Base-by-base conservation (phyloP, 1,284 basidiomycete species). In the Cryptococcus amylolentus region DNA sequence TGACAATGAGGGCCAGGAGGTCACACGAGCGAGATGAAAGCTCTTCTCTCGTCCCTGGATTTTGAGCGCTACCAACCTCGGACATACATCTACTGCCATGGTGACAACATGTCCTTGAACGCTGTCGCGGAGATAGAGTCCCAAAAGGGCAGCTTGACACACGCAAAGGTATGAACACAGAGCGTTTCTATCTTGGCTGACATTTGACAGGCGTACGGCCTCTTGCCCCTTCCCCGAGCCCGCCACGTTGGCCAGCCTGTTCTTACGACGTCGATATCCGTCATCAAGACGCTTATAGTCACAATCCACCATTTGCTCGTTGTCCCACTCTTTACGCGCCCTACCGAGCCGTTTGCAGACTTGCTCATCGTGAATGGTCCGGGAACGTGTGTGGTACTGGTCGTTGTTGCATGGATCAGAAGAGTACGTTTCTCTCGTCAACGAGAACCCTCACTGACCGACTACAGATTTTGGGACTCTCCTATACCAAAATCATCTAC, bases 351-450 rank as follows among this genome's bases (percentile, higher is more conserved):
- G 1, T 86, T 86, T 68, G 84, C 86, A 13, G 91, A 97, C 58
- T 79, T 92, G 26, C 79, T 98, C 27, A 77, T 99, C 52, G 77
- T 98, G 44, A 98, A 98, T 74, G 96, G 96, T 6, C 96, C 96
- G 0, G 96, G 94, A 9, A 98, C 95, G 3, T 95, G 91, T 70
- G 85, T 95, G 37, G 81, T 88, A 2, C 81, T 98, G 16, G 90
- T 88, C 52, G 59, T 84, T 6, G 85, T 89, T 0, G 81, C 85
- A 13, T 88, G 87, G 69, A 63, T 91, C 27, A 86, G 88, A 58
- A 83, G 86, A 72, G 95, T 93, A 67, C 68, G 88, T 90, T 89
- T 79, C 9, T 23, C 54, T 52, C 28, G 27, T 20, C 13, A 16
- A 16, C 42, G 35, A 50, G 28, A 28, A 49, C 20, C 9, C 20